A percentile compares a stretch with the other conserved stretches of the same genome.
These are phyloP conservation scores for Myxozyma nipponensis DNA, from an alignment of 805 yeast species.

Conservation along the genomic window DNA sequence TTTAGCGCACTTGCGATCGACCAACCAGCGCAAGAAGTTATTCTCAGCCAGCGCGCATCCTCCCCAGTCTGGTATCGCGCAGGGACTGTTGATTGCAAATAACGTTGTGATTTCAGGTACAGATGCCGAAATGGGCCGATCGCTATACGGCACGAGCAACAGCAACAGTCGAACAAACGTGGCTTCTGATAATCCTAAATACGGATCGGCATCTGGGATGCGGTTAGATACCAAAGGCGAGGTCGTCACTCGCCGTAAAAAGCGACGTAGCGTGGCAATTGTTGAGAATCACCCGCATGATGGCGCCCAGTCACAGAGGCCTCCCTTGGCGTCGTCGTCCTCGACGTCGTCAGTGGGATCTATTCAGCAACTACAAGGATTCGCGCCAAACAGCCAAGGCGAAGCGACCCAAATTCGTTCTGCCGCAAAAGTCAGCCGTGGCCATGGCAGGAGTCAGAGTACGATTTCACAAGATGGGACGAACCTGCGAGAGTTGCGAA, in stretches of 20 bases:
- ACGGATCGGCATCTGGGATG: background rate
- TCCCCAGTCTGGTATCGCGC: constrained; percentile 5
- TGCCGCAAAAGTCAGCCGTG: no score
- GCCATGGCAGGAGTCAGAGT: background rate
- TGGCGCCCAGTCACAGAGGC: constrained; percentile 1
- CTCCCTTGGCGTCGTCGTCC: constrained; percentile 10
- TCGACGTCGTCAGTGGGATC: constrained; percentile 10
- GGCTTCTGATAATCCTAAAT: background rate
- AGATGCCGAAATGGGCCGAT: constrained; percentile 6
- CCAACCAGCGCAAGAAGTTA: constrained; percentile 4
- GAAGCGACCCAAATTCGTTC: background rate
- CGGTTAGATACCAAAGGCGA: background rate
- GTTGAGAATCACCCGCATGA: constrained; percentile 17
- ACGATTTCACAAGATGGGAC: background rate
- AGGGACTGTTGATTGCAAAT: constrained; percentile 19
- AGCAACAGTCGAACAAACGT: constrained; percentile 3
- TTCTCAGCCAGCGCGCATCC: constrained; percentile 6
- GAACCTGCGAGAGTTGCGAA: constrained; percentile 1
- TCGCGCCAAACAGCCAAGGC: background rate
- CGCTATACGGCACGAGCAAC: background rate
- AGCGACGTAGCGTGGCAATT: constrained; percentile 16
- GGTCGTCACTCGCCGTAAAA: constrained; percentile 3
- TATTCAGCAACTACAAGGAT: background rate
- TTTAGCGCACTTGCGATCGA: constrained; percentile 10
- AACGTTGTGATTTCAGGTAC: constrained; percentile 13